Base-by-base conservation (phyloP, 108 stramenopile genomes). In the Fragilaria crotonensis region DNA sequence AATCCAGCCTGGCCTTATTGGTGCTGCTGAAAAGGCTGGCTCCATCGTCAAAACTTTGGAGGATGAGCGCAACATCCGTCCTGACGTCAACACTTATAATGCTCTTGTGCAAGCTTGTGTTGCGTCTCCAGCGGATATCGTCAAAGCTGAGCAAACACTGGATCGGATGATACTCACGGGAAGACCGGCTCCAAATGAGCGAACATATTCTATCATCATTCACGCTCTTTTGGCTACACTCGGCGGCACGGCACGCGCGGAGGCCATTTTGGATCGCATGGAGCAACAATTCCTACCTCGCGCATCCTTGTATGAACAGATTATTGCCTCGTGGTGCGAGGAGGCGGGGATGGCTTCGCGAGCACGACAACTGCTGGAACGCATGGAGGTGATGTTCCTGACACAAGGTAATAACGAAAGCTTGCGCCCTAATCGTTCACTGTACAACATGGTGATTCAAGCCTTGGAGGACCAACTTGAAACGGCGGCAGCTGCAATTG, bases 51-150 rank as follows among this genome's bases (percentile, higher is more conserved):
- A 56, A 11, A 19, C 20, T 21, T 33, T 56, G 55, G 55, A 33
- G 20, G 17, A 11, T 31, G 55, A 56, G 1, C 18, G 66, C 1
- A 76, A 76, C 25, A 23, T 56, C 1, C 31, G 46, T 19, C 75
- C 75, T 28, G 78, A 79, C 53, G 73, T 75, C 41, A 69, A 69
- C 31, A 70, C 68, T 5, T 79, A 79, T 60, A 79, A 79, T 60
- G 61, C 66, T 20, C 66, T 79, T 4, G 76, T 79, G 30, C 71
- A 64, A 14, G 63, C 63, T 18, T 64, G 55, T 25, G 31, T 56
- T 2, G 32, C 31, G 20, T 23, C 28, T 19, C 31, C 19, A 2
- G 55, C 11, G 18, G 55, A 32, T 2, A 33, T 56, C n/a, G 25
- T 19, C n/a, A n/a, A 25, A 20, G 55, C 55, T 2, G 55, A 56